phyloP scores from a whole-genome alignment of 768 basidiomycete genomes.

The Butyriboletus loyo region DNA sequence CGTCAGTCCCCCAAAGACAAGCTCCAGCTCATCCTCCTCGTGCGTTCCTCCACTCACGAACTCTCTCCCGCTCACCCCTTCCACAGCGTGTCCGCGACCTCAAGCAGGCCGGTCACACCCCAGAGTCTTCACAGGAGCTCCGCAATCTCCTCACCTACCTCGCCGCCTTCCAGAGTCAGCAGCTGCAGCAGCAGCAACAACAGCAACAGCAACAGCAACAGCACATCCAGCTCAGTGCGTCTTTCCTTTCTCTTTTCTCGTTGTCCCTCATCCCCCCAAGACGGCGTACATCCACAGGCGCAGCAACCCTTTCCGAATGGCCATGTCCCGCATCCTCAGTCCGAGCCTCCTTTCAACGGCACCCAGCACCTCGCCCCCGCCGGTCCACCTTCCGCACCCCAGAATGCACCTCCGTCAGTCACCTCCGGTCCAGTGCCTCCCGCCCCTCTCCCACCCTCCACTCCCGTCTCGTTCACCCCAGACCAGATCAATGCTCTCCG shows the following conservation, averaged over 20 bases:
- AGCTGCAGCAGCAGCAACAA: slow-evolving; percentile 24
- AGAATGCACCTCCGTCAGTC: slow-evolving; percentile 37
- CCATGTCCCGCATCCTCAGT: slow-evolving; percentile 35
- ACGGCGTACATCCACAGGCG: slow-evolving; percentile 22
- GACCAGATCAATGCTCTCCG: slow-evolving; percentile 77
- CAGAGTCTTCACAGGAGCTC: slow-evolving; percentile 45
- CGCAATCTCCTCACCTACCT: slow-evolving; percentile 40
- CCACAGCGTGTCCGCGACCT: slow-evolving; percentile 44
- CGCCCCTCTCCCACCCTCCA: slow-evolving; percentile 54
- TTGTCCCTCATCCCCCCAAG: slow-evolving; percentile 29
- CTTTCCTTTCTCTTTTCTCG: background rate
- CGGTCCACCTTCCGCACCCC: slow-evolving; percentile 32
- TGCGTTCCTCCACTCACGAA: background rate
- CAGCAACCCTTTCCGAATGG: slow-evolving; percentile 45
- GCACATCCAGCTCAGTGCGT: slow-evolving; percentile 34
- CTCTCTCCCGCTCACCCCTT: background rate
- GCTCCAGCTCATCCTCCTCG: slow-evolving; percentile 21
- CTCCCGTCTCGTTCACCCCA: slow-evolving; percentile 74
- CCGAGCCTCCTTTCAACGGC: slow-evolving; percentile 27
- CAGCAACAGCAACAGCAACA: slow-evolving; percentile 31
- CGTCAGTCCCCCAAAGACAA: slow-evolving; percentile 25
- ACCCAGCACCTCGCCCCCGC: background rate
- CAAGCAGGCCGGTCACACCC: slow-evolving; percentile 41
- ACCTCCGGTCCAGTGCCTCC: slow-evolving; percentile 50
- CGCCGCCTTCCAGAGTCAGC: slow-evolving; percentile 26